These are phyloP conservation scores for Populus alba DNA, from an alignment of 345 rosid species.

Conservation along the genomic window DNA sequence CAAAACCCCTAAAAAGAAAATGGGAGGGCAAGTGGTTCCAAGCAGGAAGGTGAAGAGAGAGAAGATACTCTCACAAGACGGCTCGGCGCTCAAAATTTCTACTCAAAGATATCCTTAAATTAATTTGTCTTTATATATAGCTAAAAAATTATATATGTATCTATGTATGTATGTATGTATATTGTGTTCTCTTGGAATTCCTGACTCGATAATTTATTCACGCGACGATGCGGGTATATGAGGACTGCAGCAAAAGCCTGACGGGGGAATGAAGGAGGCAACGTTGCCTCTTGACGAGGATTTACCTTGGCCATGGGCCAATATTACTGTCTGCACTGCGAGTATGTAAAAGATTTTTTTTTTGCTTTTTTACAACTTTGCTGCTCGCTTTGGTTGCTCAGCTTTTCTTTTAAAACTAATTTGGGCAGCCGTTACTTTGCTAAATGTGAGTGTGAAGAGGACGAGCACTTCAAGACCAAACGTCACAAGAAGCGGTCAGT, in stretches of 20 bases:
- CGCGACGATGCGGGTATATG: slow-evolving; percentile 86
- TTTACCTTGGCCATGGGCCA: slow-evolving; percentile 99
- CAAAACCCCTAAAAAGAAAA: slow-evolving; percentile 12
- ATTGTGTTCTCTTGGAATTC: neutral
- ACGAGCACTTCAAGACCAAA: slow-evolving; percentile 87
- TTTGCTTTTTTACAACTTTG: neutral
- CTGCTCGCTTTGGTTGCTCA: neutral
- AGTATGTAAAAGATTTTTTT: slow-evolving; percentile 40
- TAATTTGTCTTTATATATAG: neutral
- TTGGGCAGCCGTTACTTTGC: slow-evolving; percentile 78
- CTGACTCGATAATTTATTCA: slow-evolving; percentile 38
- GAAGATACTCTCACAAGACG: slow-evolving; percentile 85
- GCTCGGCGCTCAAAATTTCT: slow-evolving; percentile 83
- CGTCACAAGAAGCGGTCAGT: slow-evolving; percentile 85
- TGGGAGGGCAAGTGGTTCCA: slow-evolving; percentile 35
- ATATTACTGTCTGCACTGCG: slow-evolving; percentile 92
- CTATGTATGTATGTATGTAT: neutral
- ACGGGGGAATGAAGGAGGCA: slow-evolving; percentile 41
- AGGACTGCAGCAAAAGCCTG: slow-evolving; percentile 72
- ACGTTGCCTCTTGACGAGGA: slow-evolving; percentile 69
- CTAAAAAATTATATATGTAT: neutral
- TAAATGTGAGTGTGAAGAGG: slow-evolving; percentile 49
- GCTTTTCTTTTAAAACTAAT: neutral
- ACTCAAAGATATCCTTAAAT: slow-evolving; percentile 70
- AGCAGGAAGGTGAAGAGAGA: slow-evolving; percentile 88